A percentile compares a stretch with the other conserved stretches of the same genome.
Conservation (phyloP, 75 land plant genomes). For the Ceratopteris richardii region DNA sequence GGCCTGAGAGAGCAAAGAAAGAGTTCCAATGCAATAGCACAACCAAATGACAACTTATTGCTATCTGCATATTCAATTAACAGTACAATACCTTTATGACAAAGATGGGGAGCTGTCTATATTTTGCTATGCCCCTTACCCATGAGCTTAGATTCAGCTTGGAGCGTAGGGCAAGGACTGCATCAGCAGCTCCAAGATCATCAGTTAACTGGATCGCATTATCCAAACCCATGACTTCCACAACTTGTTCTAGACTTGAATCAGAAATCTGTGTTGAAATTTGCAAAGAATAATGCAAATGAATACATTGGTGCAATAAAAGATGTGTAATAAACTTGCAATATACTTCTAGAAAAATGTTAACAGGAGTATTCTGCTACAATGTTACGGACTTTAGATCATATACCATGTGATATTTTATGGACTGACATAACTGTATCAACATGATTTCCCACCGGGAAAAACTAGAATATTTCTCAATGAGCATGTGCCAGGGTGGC, state of each 20-base stretch:
- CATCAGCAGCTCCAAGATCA: slow-evolving; percentile 77
- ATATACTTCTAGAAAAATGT: too few relatives aligned
- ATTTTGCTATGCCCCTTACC: slow-evolving; percentile 88
- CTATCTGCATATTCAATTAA: neutral
- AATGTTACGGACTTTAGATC: too few relatives aligned
- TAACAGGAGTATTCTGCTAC: too few relatives aligned
- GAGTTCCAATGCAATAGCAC: too few relatives aligned
- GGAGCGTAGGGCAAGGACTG: slow-evolving; percentile 59
- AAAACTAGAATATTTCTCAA: too few relatives aligned
- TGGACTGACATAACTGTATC: too few relatives aligned
- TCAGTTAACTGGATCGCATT: slow-evolving; percentile 67
- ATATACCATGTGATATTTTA: too few relatives aligned
- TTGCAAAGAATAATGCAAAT: slow-evolving; percentile 9
- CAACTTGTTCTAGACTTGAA: slow-evolving; percentile 74
- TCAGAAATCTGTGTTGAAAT: slow-evolving; percentile 77
- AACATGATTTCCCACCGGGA: too few relatives aligned
- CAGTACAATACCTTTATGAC: slow-evolving; percentile 67
- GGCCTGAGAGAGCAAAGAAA: slow-evolving; percentile 40
- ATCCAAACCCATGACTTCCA: slow-evolving; percentile 77
- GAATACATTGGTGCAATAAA: neutral
- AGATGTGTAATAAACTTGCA: neutral
- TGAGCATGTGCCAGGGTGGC: too few relatives aligned
- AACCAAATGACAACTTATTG: neutral
- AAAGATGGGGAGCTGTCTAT: slow-evolving; percentile 75
- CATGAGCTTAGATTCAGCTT: slow-evolving; percentile 78